Evolutionary conservation across 2,329 filamentous ascomycete genomes (phyloP), one percentile per base, ranked within the genome.

Genomic region (Talaromyces sp.): DNA sequence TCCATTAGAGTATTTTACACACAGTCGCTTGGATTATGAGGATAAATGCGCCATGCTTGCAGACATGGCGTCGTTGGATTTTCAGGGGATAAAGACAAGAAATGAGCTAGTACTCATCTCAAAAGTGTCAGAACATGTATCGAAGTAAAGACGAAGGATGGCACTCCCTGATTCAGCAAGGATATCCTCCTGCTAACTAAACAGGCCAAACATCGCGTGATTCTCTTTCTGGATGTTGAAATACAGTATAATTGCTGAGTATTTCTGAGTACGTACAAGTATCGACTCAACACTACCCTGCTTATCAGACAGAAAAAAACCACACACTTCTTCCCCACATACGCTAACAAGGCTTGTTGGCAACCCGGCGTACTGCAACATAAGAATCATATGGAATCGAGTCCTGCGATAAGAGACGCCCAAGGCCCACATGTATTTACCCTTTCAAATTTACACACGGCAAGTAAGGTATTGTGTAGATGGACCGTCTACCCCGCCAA

Each of bases 81-180:
- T 56, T 56, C 52, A 56, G 52, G 52, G 52, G 52, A 25, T 10
- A 25, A 25, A 52, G 49, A 50, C 11, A 52, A 31, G 27, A 5
- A 31, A 5, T 31, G 3, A 6, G 7, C 37, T 31, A 25, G n/a
- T 50, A 39, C n/a, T 37, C 37, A 9, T 22, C 37, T 50, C 47
- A n/a, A 9, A 27, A 15, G 3, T 13, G 58, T 61, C 41, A 50
- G 22, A 27, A 50, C 47, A 31, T 50, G 47, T 50, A 50, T 50
- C 27, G 52, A 37, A 56, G 52, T 15, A 1, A 37, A 39, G 13
- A 45, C 56, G 19, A 45, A 41, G 61, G 61, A 57, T 47, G 37
- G 3, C 22, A 57, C 49, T 57, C 49, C 61, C 61, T 63, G 61
- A 63, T 63, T 39, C 19, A 63, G 61, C 25, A 63, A 57, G 50